Evolutionary conservation across 352 stramenopile species (phyloP).

Genomic region (Plasmopara viticola): DNA sequence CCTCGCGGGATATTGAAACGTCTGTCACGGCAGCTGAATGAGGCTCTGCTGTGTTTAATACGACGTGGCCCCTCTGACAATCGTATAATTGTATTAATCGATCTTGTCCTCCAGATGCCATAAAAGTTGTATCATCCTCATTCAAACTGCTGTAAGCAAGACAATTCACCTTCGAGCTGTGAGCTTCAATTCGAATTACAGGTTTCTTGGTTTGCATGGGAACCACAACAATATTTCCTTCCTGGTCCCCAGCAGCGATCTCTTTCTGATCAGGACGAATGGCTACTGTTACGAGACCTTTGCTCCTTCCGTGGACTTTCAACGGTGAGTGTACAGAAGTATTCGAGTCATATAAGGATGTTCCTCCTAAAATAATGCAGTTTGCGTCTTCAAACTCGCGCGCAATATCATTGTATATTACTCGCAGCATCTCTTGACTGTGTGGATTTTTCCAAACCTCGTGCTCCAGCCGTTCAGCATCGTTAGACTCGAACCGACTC

Average conservation of each 20-base stretch:
- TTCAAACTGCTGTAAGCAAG: constrained; percentile 39
- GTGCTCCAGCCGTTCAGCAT: constrained; percentile 8
- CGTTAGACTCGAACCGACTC: constrained; percentile 22
- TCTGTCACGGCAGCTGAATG: constrained; percentile 65
- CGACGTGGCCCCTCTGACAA: constrained; percentile 26
- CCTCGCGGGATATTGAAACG: constrained; percentile 66
- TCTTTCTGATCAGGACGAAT: constrained; percentile 56
- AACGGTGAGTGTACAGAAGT: constrained; percentile 40
- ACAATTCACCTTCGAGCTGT: constrained; percentile 72
- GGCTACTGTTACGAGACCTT: constrained; percentile 35
- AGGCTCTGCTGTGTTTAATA: constrained; percentile 59
- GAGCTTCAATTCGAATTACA: constrained; percentile 38
- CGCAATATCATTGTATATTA: constrained; percentile 56
- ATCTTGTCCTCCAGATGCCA: constrained; percentile 77
- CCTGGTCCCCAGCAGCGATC: constrained; percentile 60
- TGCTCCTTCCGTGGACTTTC: constrained; percentile 29
- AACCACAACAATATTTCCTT: constrained; percentile 60
- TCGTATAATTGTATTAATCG: constrained; percentile 80
- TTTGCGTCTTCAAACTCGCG: constrained; percentile 38
- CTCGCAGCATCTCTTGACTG: constrained; percentile 63
- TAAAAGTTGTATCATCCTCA: constrained; percentile 18
- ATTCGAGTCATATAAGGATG: constrained; percentile 35
- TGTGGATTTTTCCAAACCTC: constrained; percentile 58
- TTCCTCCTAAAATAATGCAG: constrained; percentile 45
- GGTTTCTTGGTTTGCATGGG: constrained; percentile 31